phyloP scores from a whole-genome alignment of 345 rosid species.

The Physaria fendleri region DNA sequence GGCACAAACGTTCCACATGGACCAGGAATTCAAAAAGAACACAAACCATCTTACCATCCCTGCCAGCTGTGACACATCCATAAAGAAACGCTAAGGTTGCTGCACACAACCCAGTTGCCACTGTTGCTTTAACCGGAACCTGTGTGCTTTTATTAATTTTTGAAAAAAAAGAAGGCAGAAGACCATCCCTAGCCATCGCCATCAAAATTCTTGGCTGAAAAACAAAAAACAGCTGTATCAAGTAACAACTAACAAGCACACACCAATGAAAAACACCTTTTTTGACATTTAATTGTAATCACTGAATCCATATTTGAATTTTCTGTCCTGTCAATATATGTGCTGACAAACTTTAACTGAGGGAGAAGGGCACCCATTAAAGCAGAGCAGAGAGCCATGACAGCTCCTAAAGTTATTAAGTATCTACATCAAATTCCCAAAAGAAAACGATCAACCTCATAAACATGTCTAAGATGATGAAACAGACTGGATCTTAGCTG shows the following conservation, averaged over 20 bases:
- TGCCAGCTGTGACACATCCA: constrained; percentile 84
- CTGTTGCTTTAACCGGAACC: constrained; percentile 74
- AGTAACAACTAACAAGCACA: neutral
- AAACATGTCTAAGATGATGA: neutral
- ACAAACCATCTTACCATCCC: constrained; percentile 60
- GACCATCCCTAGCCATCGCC: constrained; percentile 96
- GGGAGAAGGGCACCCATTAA: constrained; percentile 95
- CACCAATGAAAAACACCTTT: neutral
- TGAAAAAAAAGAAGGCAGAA: constrained; percentile 76
- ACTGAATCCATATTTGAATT: neutral
- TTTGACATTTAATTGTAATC: neutral
- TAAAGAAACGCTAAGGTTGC: constrained; percentile 64
- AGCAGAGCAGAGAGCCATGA: constrained; percentile 92
- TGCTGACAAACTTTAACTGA: constrained; percentile 48
- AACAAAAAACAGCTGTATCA: neutral
- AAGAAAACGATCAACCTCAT: neutral
- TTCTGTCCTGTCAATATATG: neutral
- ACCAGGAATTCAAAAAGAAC: neutral
- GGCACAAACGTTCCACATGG: neutral
- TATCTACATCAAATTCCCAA: constrained; percentile 43
- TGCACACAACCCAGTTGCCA: constrained; percentile 63
- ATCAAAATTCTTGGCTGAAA: constrained; percentile 79
- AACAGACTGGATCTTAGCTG: neutral
- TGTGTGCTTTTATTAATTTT: constrained; percentile 62
- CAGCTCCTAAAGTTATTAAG: constrained; percentile 79